Evolutionary conservation across 2,329 filamentous ascomycete genomes (phyloP), one percentile per base, ranked within the genome.

Genomic region (Cryphonectria nitschkei): DNA sequence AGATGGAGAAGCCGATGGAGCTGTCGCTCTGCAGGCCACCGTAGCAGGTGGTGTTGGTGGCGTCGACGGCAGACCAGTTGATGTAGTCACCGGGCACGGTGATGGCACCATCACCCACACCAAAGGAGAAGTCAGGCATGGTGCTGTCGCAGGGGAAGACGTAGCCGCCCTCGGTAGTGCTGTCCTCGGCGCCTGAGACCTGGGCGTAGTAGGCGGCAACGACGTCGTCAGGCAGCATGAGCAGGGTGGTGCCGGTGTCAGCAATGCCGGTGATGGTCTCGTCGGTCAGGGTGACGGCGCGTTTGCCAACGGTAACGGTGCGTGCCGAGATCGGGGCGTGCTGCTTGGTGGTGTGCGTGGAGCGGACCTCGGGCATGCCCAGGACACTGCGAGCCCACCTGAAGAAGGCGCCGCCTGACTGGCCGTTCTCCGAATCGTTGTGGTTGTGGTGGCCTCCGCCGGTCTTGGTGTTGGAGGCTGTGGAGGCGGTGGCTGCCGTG

Each of bases 241-340:
- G 81, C 61, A 87, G 79, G 22, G 85, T 83, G 7, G 84, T 86
- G 22, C 85, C 85, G 2, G 85, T 86, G 75, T 87, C 85, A 11
- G 81, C 81, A 67, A 86, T 85, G 6, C 83, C 81, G 14, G 76
- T 78, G 46, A 73, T 70, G 64, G 72, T 60, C 16, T 66, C 29
- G 11, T 46, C 75, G 39, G 78, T 78, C 50, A 82, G 81, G 41
- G 66, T 32, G 16, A 54, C 66, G 29, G 62, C 66, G n/a, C 68
- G 69, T 68, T 70, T 68, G 61, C 46, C 39, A 4, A 54, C n/a
- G 37, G n/a, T 39, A 11, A 60, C 34, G 54, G 29, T 32, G 4
- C 52, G 58, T 19, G 60, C 58, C n/a, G 65, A 60, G 60, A 63
- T 61, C 32, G 64, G 65, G 4, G 69, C 58, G 67, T 72, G 65